Conservation (phyloP, 1,139 yeast species). For the Waltiozyma sp. region DNA sequence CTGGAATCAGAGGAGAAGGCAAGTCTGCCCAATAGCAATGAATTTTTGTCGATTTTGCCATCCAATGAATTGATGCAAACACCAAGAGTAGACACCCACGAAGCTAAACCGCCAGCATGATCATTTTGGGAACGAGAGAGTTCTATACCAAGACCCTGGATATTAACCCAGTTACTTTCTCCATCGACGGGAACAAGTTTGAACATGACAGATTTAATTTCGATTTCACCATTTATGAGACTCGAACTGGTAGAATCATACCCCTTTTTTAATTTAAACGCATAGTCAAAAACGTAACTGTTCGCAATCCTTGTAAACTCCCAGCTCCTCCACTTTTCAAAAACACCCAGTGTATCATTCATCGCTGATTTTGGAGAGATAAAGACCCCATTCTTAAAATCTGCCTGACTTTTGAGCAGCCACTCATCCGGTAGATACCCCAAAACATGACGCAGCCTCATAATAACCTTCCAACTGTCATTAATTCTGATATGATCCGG, state of each 20-base stretch:
- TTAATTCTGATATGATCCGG: slow-evolving; percentile 66
- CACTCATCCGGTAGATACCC: slow-evolving; percentile 48
- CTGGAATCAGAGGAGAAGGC: background rate
- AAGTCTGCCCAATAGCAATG: background rate
- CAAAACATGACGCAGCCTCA: slow-evolving; percentile 65
- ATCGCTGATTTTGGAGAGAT: slow-evolving; percentile 42
- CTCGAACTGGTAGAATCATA: background rate
- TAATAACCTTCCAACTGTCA: slow-evolving; percentile 80
- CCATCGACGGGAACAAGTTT: background rate
- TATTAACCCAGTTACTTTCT: background rate
- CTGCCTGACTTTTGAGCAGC: slow-evolving; percentile 22
- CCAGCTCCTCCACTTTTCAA: slow-evolving; percentile 88
- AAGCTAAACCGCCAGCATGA: background rate
- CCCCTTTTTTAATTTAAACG: slow-evolving; percentile 21
- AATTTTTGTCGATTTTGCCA: background rate
- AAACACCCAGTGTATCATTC: slow-evolving; percentile 43
- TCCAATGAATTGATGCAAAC: background rate
- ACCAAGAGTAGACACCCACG: background rate
- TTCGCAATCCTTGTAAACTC: slow-evolving; percentile 54
- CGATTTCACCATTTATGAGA: background rate
- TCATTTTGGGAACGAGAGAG: background rate
- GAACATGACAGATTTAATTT: background rate
- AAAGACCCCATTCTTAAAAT: slow-evolving; percentile 13
- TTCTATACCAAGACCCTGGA: background rate
- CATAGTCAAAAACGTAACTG: slow-evolving; percentile 38